Evolutionary conservation across 306 rosid species (phyloP).

Genomic region (Lupinus albus): DNA sequence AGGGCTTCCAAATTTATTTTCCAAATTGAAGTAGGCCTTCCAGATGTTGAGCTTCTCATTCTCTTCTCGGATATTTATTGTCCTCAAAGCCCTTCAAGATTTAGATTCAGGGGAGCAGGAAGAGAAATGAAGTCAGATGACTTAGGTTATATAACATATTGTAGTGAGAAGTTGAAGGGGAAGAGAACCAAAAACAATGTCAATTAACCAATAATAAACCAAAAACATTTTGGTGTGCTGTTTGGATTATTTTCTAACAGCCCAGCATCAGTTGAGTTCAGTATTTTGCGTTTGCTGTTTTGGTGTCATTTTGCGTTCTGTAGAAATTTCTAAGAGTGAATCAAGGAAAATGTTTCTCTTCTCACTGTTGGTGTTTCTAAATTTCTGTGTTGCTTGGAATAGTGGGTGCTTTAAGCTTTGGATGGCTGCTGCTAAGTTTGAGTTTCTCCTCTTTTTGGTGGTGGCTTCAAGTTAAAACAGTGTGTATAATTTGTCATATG

Average conservation of each 20-base stretch:
- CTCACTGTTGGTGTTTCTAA: conserved; percentile 1
- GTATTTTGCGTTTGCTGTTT: conserved; percentile 20
- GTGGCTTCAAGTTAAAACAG: conserved; percentile 3
- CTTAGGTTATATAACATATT: background rate
- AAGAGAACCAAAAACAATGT: background rate
- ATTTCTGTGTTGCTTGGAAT: conserved; percentile 1
- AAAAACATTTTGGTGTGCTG: background rate
- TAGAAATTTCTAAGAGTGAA: background rate
- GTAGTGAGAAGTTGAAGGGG: conserved; percentile 13
- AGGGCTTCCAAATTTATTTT: conserved; percentile 83
- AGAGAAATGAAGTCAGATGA: conserved; percentile 30
- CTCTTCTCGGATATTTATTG: conserved; percentile 85
- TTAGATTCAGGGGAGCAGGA: conserved; percentile 24
- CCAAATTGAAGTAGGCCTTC: conserved; percentile 91
- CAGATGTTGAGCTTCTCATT: conserved; percentile 88
- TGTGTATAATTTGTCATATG: background rate
- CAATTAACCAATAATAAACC: background rate
- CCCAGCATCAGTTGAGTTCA: background rate
- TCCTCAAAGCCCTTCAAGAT: conserved; percentile 77
- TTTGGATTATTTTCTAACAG: background rate
- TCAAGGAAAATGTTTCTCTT: conserved; percentile 4
- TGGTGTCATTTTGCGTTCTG: conserved; percentile 20
- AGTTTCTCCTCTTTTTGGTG: conserved; percentile 18
- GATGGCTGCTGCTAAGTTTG: conserved; percentile 3
- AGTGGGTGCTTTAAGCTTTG: background rate